Base-by-base conservation (phyloP, 805 yeast species). In the Yamadazyma insecticola region DNA sequence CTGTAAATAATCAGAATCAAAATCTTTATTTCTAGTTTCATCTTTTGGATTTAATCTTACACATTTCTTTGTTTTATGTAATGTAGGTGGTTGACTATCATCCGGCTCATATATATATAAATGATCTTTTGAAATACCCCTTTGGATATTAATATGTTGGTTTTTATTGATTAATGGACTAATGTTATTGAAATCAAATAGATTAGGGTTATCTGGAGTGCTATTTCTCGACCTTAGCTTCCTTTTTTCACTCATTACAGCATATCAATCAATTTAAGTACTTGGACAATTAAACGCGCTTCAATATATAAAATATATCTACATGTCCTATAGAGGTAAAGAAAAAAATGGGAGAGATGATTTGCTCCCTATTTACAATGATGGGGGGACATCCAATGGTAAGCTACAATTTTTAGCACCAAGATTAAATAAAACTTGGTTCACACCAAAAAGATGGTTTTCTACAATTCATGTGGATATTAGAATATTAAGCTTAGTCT, bases 151-250 rank as follows among this genome's bases (percentile, higher is more conserved):
- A 8, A 60, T 51, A n/a, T 43, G 47, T 17, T 42, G 40, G 24
- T 52, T 41, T 14, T 37, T 14, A 12, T 29, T 21, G 5, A 37
- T 26, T 21, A 34, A 45, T 16, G 40, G 40, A 40, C 60, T 59
- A 13, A 50, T 34, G 24, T 51, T 36, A 22, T 62, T 67, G 32
- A 65, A 64, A 33, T 59, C 49, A 41, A 60, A 63, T 13, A 63
- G 46, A 32, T 40, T 43, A 15, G 39, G 23, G 14, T 34, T 37
- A 18, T 37, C 38, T 28, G 25, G 31, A 13, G 23, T 22, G 2
- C 27, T 42, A 24, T 48, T 54, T 28, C 51, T 52, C 28, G 64
- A 60, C 23, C 69, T 48, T 32, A 63, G 49, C 32, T 48, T 50
- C 27, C 37, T 23, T 4, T 21, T 28, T 25, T 22, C 16, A 13